Evolutionary conservation across 768 basidiomycete genomes (phyloP).

Genomic region (Chlorophyllum brunneum): DNA sequence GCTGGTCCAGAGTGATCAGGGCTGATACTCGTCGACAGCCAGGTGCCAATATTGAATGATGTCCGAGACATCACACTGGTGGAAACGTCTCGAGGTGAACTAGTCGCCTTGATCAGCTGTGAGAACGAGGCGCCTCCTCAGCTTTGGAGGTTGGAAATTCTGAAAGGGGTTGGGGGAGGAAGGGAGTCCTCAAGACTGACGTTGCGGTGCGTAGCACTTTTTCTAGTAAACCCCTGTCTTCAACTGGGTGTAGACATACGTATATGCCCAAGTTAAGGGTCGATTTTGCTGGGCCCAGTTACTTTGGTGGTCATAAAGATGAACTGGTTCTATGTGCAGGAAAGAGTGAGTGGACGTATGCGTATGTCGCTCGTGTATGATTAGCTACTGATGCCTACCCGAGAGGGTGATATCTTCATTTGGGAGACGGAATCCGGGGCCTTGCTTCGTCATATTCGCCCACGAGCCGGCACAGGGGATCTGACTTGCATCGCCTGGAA

Average conservation of each 20-base stretch:
- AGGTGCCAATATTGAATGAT: conserved; percentile 70
- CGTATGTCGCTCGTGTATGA: not conserved
- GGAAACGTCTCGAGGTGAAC: conserved; percentile 41
- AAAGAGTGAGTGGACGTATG: conserved; percentile 45
- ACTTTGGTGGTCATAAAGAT: conserved; percentile 78
- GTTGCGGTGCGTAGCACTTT: conserved; percentile 28
- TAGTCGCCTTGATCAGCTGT: conserved; percentile 66
- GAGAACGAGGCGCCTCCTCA: conserved; percentile 78
- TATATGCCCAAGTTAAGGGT: conserved; percentile 67
- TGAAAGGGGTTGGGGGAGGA: conserved; percentile 48
- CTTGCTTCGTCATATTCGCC: conserved; percentile 65
- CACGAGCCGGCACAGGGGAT: conserved; percentile 61
- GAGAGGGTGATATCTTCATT: conserved; percentile 77
- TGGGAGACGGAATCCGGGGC: conserved; percentile 83
- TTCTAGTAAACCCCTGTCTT: no score
- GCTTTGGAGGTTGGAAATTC: conserved; percentile 66
- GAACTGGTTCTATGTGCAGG: conserved; percentile 76
- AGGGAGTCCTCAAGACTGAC: conserved; percentile 32
- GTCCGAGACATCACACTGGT: conserved; percentile 68
- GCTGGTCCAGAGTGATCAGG: conserved; percentile 2
- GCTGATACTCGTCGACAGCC: conserved; percentile 40
- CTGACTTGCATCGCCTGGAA: conserved; percentile 84
- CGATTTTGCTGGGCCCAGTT: conserved; percentile 78
- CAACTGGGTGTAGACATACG: no score
- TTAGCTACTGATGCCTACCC: not conserved